A percentile compares a stretch with the other conserved stretches of the same genome.
phyloP scores from a whole-genome alignment of 352 stramenopile species.

The Pseudoperonospora humuli region DNA sequence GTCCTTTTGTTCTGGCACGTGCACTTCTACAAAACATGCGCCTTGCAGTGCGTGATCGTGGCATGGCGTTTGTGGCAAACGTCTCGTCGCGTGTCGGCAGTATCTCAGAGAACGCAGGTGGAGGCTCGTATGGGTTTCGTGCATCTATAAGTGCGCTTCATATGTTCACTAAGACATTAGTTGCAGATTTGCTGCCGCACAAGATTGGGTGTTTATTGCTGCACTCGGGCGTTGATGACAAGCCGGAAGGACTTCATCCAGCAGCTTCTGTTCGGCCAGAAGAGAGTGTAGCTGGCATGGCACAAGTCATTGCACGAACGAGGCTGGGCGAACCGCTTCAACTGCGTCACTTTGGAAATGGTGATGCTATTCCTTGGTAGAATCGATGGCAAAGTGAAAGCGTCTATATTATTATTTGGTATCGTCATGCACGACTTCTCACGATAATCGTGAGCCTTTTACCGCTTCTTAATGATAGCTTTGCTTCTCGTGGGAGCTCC shows the following conservation, averaged over 20 bases:
- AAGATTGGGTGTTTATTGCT: slow-evolving; percentile 53
- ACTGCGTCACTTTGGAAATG: slow-evolving; percentile 48
- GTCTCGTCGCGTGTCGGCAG: slow-evolving; percentile 48
- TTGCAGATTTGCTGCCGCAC: slow-evolving; percentile 38
- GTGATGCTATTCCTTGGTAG: slow-evolving; percentile 51
- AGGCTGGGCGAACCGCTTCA: slow-evolving; percentile 45
- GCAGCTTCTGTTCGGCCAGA: slow-evolving; percentile 29
- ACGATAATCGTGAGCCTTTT: too few relatives aligned
- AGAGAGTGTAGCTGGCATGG: slow-evolving; percentile 47
- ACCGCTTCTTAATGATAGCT: slow-evolving; percentile 58
- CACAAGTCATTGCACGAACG: slow-evolving; percentile 39
- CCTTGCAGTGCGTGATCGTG: slow-evolving; percentile 29
- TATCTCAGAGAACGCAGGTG: slow-evolving; percentile 31
- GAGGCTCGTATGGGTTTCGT: slow-evolving; percentile 67
- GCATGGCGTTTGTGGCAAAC: slow-evolving; percentile 41
- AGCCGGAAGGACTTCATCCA: slow-evolving; percentile 32
- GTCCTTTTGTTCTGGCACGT: slow-evolving; percentile 52
- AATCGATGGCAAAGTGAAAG: slow-evolving; percentile 4
- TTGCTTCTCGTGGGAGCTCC: slow-evolving; percentile 79
- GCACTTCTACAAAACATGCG: slow-evolving; percentile 45
- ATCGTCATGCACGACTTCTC: background rate
- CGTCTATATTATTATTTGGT: slow-evolving; percentile 33
- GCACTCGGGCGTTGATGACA: slow-evolving; percentile 54
- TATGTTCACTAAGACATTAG: slow-evolving; percentile 55
- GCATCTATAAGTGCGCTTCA: slow-evolving; percentile 75